phyloP scores from a whole-genome alignment of 345 rosid species.

The Hibiscus mutabilis region DNA sequence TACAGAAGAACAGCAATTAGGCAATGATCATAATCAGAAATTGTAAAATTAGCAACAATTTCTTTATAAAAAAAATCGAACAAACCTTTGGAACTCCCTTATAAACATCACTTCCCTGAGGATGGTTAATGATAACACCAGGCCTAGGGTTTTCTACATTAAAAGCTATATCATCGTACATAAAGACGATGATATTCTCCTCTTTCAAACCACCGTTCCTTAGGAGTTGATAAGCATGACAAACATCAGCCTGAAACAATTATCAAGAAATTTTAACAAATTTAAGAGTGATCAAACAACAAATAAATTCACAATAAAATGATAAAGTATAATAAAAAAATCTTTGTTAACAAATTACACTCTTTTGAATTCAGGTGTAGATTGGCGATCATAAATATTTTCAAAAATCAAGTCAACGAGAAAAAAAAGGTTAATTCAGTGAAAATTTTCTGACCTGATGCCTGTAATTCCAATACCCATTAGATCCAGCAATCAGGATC shows the following conservation, averaged over 20 bases:
- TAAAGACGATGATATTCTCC: conserved; percentile 85
- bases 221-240: conserved; percentile 93
- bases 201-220: conserved; percentile 89
- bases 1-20: conserved; percentile 22
- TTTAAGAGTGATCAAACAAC: background rate
- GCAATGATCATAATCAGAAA: background rate
- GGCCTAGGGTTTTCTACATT: conserved; percentile 78
- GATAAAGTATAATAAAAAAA: background rate
- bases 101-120: conserved; percentile 86
- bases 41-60: background rate
- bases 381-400: no score
- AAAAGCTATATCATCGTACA: conserved; percentile 90
- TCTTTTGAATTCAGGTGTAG: background rate
- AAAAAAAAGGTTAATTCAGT: background rate
- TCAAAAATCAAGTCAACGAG: background rate
- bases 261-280: background rate
- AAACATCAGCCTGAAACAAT: conserved; percentile 62
- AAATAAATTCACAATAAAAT: background rate
- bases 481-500: conserved; percentile 89
- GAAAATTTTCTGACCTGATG: conserved; percentile 54
- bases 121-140: conserved; percentile 74
- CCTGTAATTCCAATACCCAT: conserved; percentile 91
- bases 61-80: background rate
- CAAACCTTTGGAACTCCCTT: conserved; percentile 89
- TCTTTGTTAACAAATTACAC: background rate